phyloP scores from a whole-genome alignment of 495 filamentous ascomycete genomes.

The Aspergillus leporis region DNA sequence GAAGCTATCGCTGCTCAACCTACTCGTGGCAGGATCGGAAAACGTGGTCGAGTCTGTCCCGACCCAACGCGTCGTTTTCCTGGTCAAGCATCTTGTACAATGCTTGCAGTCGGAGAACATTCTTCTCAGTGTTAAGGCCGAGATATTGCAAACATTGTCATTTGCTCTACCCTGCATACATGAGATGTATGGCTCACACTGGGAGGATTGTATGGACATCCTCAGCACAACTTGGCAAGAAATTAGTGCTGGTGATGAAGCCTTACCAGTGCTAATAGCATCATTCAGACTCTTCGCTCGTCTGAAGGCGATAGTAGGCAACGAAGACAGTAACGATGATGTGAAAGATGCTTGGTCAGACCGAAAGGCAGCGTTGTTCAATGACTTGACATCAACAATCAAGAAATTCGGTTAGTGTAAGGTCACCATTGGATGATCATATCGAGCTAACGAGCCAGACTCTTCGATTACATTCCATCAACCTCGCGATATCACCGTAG shows the following conservation, averaged over 20 bases:
- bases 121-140: constrained; percentile 39
- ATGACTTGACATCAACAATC: constrained; percentile 56
- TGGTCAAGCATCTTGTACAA: constrained; percentile 72
- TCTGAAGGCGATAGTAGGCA: constrained; percentile 53
- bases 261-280: constrained; percentile 62
- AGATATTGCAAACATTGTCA: constrained; percentile 63
- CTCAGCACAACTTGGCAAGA: constrained; percentile 57
- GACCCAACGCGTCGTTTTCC: constrained; percentile 78
- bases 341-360: constrained; percentile 70
- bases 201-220: constrained; percentile 65
- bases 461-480: constrained; percentile 55
- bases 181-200: constrained; percentile 82
- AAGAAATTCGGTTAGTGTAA: constrained; percentile 39
- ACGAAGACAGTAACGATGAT: constrained; percentile 82
- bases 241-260: constrained; percentile 42
- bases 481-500: constrained; percentile 69
- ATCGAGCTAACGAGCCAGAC: constrained; percentile 33
- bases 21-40: constrained; percentile 53
- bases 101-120: constrained; percentile 61
- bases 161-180: constrained; percentile 68
- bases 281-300: constrained; percentile 69
- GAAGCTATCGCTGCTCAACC: constrained; percentile 59
- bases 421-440: background rate
- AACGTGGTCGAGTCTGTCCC: constrained; percentile 58
- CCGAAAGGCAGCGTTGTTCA: constrained; percentile 46